Conservation (phyloP, 225 moss, liverwort and hornwort species). For the Bryum argenteum region DNA sequence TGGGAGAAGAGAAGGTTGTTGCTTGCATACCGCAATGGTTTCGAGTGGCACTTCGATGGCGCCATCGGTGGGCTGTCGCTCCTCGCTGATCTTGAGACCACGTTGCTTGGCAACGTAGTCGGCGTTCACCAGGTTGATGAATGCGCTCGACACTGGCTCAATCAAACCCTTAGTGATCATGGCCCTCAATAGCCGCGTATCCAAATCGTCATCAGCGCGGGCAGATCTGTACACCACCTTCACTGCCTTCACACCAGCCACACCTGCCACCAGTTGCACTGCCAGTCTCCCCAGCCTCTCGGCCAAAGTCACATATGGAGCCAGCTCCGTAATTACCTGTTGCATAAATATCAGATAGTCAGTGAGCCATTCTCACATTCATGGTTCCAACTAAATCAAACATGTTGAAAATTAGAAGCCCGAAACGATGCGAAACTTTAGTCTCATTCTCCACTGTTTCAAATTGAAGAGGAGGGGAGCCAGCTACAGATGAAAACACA, state of each 20-base stretch:
- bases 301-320: slow-evolving; percentile 80
- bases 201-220: slow-evolving; percentile 81
- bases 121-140: slow-evolving; percentile 86
- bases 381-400: background rate
- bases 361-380: no score
- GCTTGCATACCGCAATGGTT: slow-evolving; percentile 50
- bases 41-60: slow-evolving; percentile 72
- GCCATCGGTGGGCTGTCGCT: slow-evolving; percentile 70
- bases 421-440: background rate
- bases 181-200: slow-evolving; percentile 81
- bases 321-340: slow-evolving; percentile 74
- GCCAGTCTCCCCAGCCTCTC: slow-evolving; percentile 81
- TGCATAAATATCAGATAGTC: background rate
- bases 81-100: slow-evolving; percentile 80
- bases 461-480: no score
- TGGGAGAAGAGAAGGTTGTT: background rate
- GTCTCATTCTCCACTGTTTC: no score
- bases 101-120: slow-evolving; percentile 85
- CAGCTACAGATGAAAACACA: background rate
- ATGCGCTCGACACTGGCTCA: slow-evolving; percentile 87
- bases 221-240: slow-evolving; percentile 78
- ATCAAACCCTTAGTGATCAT: slow-evolving; percentile 90
- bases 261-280: slow-evolving; percentile 78
- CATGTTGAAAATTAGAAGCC: background rate
- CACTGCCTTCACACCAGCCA: slow-evolving; percentile 76